These are phyloP conservation scores for Cryptococcus sp. DNA, from an alignment of 1,284 basidiomycete species.

Conservation along the genomic window DNA sequence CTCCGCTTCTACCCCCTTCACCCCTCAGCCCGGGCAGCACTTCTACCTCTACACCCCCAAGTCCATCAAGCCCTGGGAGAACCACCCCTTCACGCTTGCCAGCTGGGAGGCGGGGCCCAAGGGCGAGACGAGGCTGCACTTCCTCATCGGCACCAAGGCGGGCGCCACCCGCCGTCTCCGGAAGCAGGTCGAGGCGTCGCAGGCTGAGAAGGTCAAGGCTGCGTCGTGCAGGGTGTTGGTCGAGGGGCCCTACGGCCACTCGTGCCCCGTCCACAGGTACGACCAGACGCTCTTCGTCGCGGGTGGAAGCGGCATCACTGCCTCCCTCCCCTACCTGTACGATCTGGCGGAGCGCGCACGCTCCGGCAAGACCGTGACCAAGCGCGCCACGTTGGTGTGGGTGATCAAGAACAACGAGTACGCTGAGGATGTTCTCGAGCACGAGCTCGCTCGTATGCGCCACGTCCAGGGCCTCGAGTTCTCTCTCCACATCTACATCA, in stretches of 20 bases:
- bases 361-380: slow-evolving; percentile 2
- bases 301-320: slow-evolving; percentile 35
- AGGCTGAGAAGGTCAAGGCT: not conserved
- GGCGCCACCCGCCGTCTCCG: slow-evolving; percentile 25
- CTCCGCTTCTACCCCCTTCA: slow-evolving; percentile 16
- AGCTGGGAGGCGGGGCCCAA: slow-evolving; percentile 10
- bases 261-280: slow-evolving; percentile 19
- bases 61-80: slow-evolving; percentile 29
- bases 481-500: slow-evolving; percentile 14
- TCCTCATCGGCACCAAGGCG: slow-evolving; percentile 24
- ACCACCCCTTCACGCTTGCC: slow-evolving; percentile 36
- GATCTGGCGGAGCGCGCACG: slow-evolving; percentile 2
- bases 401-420: slow-evolving; percentile 23
- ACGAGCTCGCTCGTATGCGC: slow-evolving; percentile 17
- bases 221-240: slow-evolving; percentile 18
- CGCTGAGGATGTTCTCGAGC: slow-evolving; percentile 25
- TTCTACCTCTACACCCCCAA: slow-evolving; percentile 34
- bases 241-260: slow-evolving; percentile 38
- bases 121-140: slow-evolving; percentile 18
- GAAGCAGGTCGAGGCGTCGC: slow-evolving; percentile 2
- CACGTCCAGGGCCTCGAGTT: slow-evolving; percentile 8
- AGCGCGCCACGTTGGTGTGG: slow-evolving; percentile 25
- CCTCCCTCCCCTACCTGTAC: slow-evolving; percentile 31
- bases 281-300: slow-evolving; percentile 29
- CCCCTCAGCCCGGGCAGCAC: slow-evolving; percentile 26